A percentile compares a stretch with the other conserved stretches of the same genome.
Conservation (phyloP, 2,329 filamentous ascomycete genomes). For the Penicillium paneum region DNA sequence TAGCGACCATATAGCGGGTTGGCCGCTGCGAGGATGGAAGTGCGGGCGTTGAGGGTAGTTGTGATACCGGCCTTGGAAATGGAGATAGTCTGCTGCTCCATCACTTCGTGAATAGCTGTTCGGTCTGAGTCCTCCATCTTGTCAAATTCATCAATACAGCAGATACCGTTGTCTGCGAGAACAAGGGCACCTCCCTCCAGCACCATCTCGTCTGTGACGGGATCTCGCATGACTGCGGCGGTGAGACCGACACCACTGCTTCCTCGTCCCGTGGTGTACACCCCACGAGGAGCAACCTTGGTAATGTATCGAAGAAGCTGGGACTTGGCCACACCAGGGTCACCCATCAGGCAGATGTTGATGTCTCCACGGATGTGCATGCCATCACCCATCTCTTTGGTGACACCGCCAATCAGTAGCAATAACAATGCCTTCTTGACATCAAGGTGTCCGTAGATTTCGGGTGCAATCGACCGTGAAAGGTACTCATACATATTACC, state of each 20-base stretch:
- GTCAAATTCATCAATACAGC: conserved; percentile 82
- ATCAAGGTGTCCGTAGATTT: conserved; percentile 94
- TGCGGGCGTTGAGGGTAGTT: conserved; percentile 92
- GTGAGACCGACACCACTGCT: conserved; percentile 79
- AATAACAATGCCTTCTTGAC: conserved; percentile 98
- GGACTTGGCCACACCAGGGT: conserved; percentile 98
- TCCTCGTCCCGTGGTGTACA: conserved; percentile 78
- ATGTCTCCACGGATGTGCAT: conserved; percentile 99
- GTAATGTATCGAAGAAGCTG: conserved; percentile 98
- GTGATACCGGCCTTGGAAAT: conserved; percentile 92
- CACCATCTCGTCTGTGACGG: conserved; percentile 74
- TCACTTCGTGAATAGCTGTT: conserved; percentile 81
- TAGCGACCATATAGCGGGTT: conserved; percentile 98
- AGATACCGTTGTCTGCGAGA: conserved; percentile 75
- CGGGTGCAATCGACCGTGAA: conserved; percentile 91
- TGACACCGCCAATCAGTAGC: conserved; percentile 91
- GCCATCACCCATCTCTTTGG: conserved; percentile 93
- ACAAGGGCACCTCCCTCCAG: conserved; percentile 77
- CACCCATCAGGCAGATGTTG: conserved; percentile 98
- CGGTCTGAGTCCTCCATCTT: conserved; percentile 79
- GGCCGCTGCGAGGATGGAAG: conserved; percentile 90
- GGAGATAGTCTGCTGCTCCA: conserved; percentile 83
- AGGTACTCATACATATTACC: conserved; percentile 95
- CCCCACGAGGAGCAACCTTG: conserved; percentile 90
- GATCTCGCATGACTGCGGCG: conserved; percentile 75